A percentile compares a stretch with the other conserved stretches of the same genome.
Conservation (phyloP, 331 rosid species). For the Malus hybrid region DNA sequence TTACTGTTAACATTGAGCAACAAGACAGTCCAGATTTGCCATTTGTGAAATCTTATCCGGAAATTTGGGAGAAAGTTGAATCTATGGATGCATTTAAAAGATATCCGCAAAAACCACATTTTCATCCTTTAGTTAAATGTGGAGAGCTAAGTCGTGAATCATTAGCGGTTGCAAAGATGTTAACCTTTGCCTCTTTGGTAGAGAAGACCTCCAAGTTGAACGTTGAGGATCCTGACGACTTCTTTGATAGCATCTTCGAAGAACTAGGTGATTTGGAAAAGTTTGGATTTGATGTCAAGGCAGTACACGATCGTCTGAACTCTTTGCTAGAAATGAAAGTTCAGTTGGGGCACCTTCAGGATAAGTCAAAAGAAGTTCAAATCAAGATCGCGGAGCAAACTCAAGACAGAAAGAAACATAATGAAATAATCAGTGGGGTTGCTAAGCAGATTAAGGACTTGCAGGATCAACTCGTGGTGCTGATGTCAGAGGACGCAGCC, state of each 20-base stretch:
- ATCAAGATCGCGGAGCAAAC: neutral
- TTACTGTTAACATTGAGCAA: neutral
- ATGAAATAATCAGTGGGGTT: neutral
- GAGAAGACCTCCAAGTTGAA: slow-evolving; percentile 3
- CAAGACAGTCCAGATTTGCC: neutral
- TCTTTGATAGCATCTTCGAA: neutral
- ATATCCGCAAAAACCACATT: slow-evolving; percentile 15
- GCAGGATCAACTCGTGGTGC: neutral
- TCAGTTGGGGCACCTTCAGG: neutral
- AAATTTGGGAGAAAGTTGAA: slow-evolving; percentile 9
- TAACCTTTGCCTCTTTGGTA: slow-evolving; percentile 9
- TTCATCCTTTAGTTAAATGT: neutral
- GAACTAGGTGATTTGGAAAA: neutral
- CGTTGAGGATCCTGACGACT: neutral
- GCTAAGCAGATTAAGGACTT: slow-evolving; percentile 6
- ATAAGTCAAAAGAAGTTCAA: neutral
- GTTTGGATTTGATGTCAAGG: slow-evolving; percentile 14
- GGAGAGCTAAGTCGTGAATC: slow-evolving; percentile 1
- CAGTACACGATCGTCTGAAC: neutral
- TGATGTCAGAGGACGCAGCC: neutral
- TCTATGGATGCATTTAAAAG: slow-evolving; percentile 16
- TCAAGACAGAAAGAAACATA: neutral
- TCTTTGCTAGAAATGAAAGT: neutral
- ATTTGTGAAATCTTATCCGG: neutral
- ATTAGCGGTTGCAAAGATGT: slow-evolving; percentile 13